Conservation (phyloP, 306 rosid genomes). For the Cicer chorassanicum region DNA sequence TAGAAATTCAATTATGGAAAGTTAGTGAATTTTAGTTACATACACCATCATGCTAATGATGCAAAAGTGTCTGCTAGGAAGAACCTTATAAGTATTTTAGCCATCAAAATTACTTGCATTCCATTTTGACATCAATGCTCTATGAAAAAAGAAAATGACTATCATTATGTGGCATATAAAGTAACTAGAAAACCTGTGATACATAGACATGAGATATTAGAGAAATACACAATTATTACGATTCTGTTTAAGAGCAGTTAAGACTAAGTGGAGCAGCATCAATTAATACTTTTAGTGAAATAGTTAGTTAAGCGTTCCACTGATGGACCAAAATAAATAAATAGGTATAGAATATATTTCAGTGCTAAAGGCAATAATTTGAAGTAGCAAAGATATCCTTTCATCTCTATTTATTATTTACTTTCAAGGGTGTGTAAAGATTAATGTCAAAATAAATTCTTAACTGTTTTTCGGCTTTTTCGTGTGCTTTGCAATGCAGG, state of each 20-base stretch:
- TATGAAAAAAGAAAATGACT: neutral
- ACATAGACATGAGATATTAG: too few relatives aligned
- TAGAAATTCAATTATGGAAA: neutral
- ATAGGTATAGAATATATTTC: neutral
- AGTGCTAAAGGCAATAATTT: neutral
- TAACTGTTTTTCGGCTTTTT: slow-evolving; percentile 11
- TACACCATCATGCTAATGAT: slow-evolving; percentile 26
- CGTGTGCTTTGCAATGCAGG: slow-evolving; percentile 55
- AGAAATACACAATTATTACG: too few relatives aligned
- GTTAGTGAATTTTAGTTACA: neutral
- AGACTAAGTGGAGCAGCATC: neutral
- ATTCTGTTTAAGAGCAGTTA: too few relatives aligned
- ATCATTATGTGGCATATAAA: neutral
- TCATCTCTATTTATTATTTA: neutral
- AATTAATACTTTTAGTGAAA: neutral
- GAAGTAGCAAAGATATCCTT: neutral
- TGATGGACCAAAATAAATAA: neutral
- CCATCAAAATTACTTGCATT: slow-evolving; percentile 1
- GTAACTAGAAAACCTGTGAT: neutral
- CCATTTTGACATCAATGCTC: neutral
- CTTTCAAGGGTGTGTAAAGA: neutral
- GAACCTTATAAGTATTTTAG: slow-evolving; percentile 4
- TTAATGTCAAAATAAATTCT: slow-evolving; percentile 6
- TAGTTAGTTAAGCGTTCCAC: neutral
- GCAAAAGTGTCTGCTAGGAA: slow-evolving; percentile 32